These are phyloP conservation scores for Kwoniella europaea DNA, from an alignment of 768 basidiomycete species.

Conservation along the genomic window DNA sequence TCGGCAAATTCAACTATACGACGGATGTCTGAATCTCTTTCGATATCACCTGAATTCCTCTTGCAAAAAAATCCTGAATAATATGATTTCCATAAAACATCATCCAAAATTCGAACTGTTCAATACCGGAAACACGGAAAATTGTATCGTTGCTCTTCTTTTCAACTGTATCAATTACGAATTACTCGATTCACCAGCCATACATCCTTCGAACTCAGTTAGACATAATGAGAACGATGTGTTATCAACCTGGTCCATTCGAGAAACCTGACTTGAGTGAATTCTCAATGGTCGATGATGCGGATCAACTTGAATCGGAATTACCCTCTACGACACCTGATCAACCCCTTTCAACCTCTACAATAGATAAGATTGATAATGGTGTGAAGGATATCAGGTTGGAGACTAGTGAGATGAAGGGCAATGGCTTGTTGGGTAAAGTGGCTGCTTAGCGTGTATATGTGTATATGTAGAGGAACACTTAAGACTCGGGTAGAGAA, in stretches of 20 bases:
- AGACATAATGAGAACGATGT: constrained; percentile 46
- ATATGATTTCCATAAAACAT: too few relatives aligned
- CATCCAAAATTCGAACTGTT: too few relatives aligned
- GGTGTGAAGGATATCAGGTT: constrained; percentile 1
- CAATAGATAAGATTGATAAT: not conserved
- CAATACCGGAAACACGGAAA: too few relatives aligned
- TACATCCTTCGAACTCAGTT: constrained; percentile 42
- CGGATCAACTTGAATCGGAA: constrained; percentile 13
- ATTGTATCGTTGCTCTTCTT: not conserved
- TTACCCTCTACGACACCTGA: not conserved
- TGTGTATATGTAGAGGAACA: not conserved
- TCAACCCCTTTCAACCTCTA: not conserved
- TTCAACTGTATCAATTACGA: not conserved
- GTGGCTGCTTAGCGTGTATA: constrained; percentile 10
- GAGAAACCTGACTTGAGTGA: constrained; percentile 44
- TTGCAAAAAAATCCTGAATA: constrained; percentile 3
- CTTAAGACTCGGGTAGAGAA: not conserved
- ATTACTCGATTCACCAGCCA: constrained; percentile 19
- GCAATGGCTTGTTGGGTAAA: constrained; percentile 2
- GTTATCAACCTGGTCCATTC: constrained; percentile 49
- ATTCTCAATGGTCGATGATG: constrained; percentile 34
- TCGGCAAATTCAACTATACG: not conserved
- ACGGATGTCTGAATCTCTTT: constrained; percentile 4
- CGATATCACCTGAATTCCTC: constrained; percentile 10
- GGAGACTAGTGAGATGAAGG: not conserved